Conservation (phyloP, 2,329 filamentous ascomycete species). For the Cladophialophora yegresii region DNA sequence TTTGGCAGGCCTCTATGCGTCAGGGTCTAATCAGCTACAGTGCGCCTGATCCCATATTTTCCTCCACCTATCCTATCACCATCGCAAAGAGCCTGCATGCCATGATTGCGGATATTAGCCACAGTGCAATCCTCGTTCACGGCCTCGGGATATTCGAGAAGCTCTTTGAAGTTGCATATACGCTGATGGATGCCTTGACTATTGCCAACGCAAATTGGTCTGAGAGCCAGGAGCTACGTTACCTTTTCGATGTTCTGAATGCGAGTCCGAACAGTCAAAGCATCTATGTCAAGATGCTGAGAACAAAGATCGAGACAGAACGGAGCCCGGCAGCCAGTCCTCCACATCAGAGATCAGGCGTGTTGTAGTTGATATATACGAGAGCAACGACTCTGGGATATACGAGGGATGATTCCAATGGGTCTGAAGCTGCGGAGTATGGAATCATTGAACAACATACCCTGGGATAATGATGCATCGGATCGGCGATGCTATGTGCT, state of each 20-base stretch:
- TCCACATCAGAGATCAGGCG: neutral
- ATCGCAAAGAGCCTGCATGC: constrained; percentile 60
- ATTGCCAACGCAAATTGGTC: constrained; percentile 35
- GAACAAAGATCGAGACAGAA: constrained; percentile 34
- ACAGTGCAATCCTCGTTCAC: constrained; percentile 34
- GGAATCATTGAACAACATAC: neutral
- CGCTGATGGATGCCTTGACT: constrained; percentile 37
- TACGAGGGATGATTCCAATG: neutral
- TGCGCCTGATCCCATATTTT: constrained; percentile 60
- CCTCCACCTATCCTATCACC: constrained; percentile 64
- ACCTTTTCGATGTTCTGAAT: constrained; percentile 33
- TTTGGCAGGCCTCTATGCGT: constrained; percentile 70
- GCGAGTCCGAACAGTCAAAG: constrained; percentile 36
- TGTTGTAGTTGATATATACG: neutral
- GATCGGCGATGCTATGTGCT: neutral
- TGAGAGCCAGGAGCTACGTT: constrained; percentile 32
- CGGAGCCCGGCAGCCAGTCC: constrained; percentile 27
- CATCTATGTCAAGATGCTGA: constrained; percentile 36
- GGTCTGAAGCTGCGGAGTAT: neutral
- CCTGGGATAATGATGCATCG: neutral
- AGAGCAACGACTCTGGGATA: neutral
- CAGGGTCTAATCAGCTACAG: constrained; percentile 65
- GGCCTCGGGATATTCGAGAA: constrained; percentile 37
- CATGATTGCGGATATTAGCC: constrained; percentile 25
- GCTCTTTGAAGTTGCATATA: constrained; percentile 35